These are phyloP conservation scores for Tilletia horrida DNA, from an alignment of 1,284 basidiomycete genomes.

Conservation along the genomic window DNA sequence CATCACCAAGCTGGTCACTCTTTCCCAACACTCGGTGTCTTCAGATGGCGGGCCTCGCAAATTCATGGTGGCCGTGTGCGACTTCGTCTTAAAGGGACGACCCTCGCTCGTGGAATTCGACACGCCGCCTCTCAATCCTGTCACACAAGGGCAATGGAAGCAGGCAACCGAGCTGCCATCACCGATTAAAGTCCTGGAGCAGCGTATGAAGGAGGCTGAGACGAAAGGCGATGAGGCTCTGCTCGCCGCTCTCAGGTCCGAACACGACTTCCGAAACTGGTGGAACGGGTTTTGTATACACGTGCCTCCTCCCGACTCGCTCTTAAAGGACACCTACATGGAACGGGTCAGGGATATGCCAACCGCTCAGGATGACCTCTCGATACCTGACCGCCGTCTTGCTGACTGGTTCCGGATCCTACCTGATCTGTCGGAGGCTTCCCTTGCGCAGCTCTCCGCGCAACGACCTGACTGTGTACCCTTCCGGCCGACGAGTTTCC, in stretches of 20 bases:
- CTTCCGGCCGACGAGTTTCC: neutral
- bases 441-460: neutral
- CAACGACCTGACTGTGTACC: neutral
- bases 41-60: neutral
- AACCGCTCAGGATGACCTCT: neutral
- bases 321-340: neutral
- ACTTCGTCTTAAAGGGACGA: neutral
- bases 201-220: neutral
- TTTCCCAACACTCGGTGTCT: neutral
- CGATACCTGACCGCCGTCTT: neutral
- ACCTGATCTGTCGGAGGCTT: neutral
- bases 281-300: neutral
- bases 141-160: neutral
- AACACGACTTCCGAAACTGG: neutral
- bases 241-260: neutral
- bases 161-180: neutral
- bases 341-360: too few relatives aligned
- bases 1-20: neutral
- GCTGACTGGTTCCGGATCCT: slow-evolving; percentile 9
- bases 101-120: neutral
- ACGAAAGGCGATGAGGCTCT: neutral
- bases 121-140: neutral
- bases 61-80: neutral
- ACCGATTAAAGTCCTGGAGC: neutral
- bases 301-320: neutral